phyloP scores from a whole-genome alignment of 2,329 filamentous ascomycete genomes.

The Coniochaeta sp. region DNA sequence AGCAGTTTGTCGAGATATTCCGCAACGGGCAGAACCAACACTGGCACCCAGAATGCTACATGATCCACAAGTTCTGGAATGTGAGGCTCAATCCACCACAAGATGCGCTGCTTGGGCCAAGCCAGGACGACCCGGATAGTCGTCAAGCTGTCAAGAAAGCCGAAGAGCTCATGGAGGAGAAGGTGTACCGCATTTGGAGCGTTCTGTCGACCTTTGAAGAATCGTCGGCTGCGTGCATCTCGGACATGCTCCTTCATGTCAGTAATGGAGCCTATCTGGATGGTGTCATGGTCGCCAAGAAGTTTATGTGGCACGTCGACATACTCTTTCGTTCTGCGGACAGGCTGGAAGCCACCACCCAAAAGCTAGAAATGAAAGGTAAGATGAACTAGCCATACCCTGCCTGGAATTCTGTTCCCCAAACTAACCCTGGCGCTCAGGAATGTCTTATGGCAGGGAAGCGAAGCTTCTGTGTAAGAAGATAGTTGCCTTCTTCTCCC shows the following conservation, averaged over 20 bases:
- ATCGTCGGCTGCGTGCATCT: slow-evolving; percentile 95
- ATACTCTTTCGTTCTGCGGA: slow-evolving; percentile 86
- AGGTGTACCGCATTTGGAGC: slow-evolving; percentile 97
- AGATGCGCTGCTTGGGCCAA: slow-evolving; percentile 37
- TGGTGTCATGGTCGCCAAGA: slow-evolving; percentile 87
- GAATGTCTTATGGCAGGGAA: slow-evolving; percentile 85
- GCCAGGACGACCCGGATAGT: slow-evolving; percentile 46
- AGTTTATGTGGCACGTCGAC: slow-evolving; percentile 94
- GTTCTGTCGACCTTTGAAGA: slow-evolving; percentile 95
- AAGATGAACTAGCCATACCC: slow-evolving; percentile 23
- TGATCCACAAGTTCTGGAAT: slow-evolving; percentile 99
- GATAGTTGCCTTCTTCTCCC: slow-evolving; percentile 93
- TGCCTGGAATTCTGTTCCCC: not conserved
- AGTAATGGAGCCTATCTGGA: slow-evolving; percentile 97
- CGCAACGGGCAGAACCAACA: slow-evolving; percentile 97
- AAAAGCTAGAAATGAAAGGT: slow-evolving; percentile 67
- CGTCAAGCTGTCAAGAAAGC: slow-evolving; percentile 72
- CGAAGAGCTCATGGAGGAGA: slow-evolving; percentile 94
- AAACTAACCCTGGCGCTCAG: slow-evolving; percentile 31
- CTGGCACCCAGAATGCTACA: slow-evolving; percentile 99
- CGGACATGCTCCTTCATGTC: slow-evolving; percentile 96
- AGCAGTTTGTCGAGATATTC: slow-evolving; percentile 98
- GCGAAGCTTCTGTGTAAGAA: slow-evolving; percentile 99
- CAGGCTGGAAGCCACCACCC: slow-evolving; percentile 68
- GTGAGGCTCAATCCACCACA: slow-evolving; percentile 68